phyloP scores from a whole-genome alignment of 1,284 basidiomycete species.

The Mixia osmundae region DNA sequence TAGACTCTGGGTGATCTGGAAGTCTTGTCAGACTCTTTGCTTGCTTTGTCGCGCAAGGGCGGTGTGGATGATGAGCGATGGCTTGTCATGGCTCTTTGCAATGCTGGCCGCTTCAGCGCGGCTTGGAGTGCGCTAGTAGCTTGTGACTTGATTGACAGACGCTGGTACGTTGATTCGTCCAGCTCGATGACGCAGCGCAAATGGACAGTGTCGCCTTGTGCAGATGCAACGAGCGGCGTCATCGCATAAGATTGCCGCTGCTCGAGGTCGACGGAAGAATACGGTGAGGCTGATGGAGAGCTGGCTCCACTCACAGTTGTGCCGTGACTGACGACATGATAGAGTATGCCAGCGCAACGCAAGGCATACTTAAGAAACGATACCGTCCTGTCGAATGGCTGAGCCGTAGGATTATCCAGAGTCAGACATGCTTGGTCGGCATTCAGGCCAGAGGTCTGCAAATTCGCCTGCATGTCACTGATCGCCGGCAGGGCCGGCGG shows the following conservation, averaged over 20 bases:
- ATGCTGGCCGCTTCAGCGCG: too few species aligned
- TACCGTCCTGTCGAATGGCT: constrained; percentile 21
- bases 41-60: too few species aligned
- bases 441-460: constrained; percentile 12
- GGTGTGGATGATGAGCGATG: too few species aligned
- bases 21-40: too few species aligned
- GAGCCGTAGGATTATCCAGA: constrained; percentile 21
- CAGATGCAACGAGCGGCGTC: neutral
- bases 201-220: neutral
- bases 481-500: neutral
- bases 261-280: neutral
- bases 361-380: constrained; percentile 28
- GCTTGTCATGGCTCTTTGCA: too few species aligned
- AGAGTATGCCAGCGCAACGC: constrained; percentile 29
- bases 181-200: neutral
- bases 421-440: constrained; percentile 10
- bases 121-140: too few species aligned
- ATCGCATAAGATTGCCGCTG: neutral
- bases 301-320: too few species aligned
- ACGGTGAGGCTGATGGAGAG: neutral
- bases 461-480: neutral
- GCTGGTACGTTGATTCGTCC: too few species aligned
- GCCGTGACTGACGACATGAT: constrained; percentile 23
- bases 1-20: too few species aligned
- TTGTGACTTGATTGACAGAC: too few species aligned